Evolutionary conservation across 2,329 filamentous ascomycete genomes (phyloP).

Genomic region (Cordyceps fumosorosea): DNA sequence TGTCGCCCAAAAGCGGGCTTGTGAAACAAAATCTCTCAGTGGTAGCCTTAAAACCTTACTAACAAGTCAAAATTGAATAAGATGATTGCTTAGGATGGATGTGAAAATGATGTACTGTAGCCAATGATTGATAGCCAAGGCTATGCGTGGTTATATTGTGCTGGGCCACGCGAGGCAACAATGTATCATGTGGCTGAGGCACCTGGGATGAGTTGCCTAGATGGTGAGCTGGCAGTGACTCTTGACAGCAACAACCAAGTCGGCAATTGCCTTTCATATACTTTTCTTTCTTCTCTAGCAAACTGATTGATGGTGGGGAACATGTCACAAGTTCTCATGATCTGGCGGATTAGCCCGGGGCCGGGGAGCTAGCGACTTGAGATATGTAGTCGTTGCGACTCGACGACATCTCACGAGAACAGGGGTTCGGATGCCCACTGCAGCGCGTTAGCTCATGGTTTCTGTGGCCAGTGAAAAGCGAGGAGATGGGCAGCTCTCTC

Average conservation of each 20-base stretch:
- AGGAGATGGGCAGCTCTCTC: not conserved
- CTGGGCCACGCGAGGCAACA: not conserved
- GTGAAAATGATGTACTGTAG: not conserved
- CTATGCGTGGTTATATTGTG: not conserved
- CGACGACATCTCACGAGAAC: not conserved
- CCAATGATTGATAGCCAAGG: not conserved
- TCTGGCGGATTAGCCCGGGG: not conserved
- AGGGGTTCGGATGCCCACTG: not conserved
- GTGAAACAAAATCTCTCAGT: not conserved
- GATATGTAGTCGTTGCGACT: not conserved
- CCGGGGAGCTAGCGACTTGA: not conserved
- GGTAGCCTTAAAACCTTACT: not conserved
- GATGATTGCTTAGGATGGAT: not conserved
- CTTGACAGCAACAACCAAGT: not conserved
- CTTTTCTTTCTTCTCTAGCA: not conserved
- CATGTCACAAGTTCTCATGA: not conserved
- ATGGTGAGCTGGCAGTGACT: not conserved
- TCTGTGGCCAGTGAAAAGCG: not conserved
- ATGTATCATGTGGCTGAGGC: not conserved
- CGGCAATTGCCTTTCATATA: not conserved
- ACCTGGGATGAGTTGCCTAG: not conserved
- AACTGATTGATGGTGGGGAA: not conserved
- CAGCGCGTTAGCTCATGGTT: not conserved
- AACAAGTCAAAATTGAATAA: not conserved
- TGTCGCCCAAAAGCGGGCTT: not conserved